These are phyloP conservation scores for Bretschneidera sinensis DNA, from an alignment of 345 rosid species.

Conservation along the genomic window DNA sequence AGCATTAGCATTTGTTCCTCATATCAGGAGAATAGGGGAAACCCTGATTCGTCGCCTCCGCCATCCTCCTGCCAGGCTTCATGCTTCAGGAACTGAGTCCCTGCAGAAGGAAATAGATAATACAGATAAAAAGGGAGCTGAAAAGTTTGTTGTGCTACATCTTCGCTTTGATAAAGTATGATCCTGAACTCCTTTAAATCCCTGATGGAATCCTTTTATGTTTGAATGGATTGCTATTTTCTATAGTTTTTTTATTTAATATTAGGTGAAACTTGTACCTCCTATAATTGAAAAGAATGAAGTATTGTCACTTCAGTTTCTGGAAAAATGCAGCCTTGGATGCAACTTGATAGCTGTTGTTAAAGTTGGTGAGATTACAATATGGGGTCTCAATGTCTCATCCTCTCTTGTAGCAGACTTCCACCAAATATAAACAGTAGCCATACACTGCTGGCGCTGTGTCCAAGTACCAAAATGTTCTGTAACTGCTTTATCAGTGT, in stretches of 20 bases:
- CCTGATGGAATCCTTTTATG: background rate
- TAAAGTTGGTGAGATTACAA: background rate
- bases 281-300: background rate
- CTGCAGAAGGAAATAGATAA: conserved; percentile 31
- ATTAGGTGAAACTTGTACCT: background rate
- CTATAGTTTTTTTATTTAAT: too few relatives aligned
- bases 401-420: too few relatives aligned
- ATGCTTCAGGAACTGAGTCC: conserved; percentile 27
- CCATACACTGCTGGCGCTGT: too few relatives aligned
- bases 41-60: conserved; percentile 65
- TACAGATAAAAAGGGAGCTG: conserved; percentile 38
- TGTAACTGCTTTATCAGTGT: too few relatives aligned
- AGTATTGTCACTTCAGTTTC: background rate
- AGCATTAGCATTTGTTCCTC: conserved; percentile 68
- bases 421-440: too few relatives aligned
- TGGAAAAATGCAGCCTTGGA: background rate
- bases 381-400: background rate
- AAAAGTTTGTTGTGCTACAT: conserved; percentile 80
- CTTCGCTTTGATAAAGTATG: conserved; percentile 95
- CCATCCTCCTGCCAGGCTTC: conserved; percentile 31
- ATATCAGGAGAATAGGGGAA: conserved; percentile 52
- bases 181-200: conserved; percentile 8
- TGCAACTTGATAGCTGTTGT: too few relatives aligned
- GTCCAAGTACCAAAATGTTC: too few relatives aligned
- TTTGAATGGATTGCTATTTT: background rate